Base-by-base conservation (phyloP, 2,329 filamentous ascomycete genomes). In the Colletotrichum lini region DNA sequence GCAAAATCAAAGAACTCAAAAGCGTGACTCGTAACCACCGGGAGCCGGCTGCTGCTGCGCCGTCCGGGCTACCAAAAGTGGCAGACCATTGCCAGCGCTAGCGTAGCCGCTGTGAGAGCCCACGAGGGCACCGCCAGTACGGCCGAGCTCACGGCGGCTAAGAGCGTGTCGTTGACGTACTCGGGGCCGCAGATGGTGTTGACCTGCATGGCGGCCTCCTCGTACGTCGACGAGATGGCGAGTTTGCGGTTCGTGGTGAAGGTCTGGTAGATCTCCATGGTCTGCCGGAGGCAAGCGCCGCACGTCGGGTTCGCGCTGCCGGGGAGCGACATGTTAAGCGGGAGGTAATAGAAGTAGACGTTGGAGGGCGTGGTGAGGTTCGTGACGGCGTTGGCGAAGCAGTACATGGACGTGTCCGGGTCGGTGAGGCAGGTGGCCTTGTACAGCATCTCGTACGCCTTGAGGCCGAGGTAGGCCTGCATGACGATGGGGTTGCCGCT, bases 321-420 rank as follows among this genome's bases (percentile, higher is more conserved):
- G 0, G 94, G 93, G 15, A 98, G 83, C 0, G 86, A 81, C 50
- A 91, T 87, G 70, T 96, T 96, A 66, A 97, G 87, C 0, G 95
- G 94, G 3, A 98, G 85, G 77, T 93, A 96, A 83, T 98, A 99
- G 45, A 96, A 87, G 78, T 95, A 96, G 44, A 90, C 88, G 79
- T 96, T 92, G 42, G 90, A 89, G 0, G 93, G 86, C 10, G 89
- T 92, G 26, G 89, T 88, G 7, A 84, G 79, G 81, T 98, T 97
- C 58, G 93, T 94, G 72, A 95, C 90, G 60, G 96, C 94, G 75
- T 94, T 92, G 74, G 93, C 93, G 80, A 94, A 98, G 84, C 90
- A 92, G 84, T 96, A 98, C 74, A 90, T 88, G 61, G 86, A 86
- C 1, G 90, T 91, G 0, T 84, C 81, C 0, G 89, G 85, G 78